Evolutionary conservation across 257 asterid genomes (phyloP).

Genomic region (Rauvolfia tetraphylla): DNA sequence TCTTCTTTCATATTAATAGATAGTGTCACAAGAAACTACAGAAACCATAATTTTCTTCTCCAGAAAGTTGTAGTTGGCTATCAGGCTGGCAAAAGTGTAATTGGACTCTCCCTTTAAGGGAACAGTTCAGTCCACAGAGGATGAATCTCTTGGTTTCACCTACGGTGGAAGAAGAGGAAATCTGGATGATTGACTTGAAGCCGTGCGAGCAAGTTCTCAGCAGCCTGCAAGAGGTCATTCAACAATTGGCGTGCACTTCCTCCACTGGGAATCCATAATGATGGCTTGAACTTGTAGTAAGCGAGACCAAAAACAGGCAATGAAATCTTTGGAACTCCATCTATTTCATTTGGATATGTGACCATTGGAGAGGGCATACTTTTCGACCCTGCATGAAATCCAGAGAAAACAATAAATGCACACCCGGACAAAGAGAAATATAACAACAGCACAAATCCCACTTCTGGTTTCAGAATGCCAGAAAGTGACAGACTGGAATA

Average conservation of each 20-base stretch:
- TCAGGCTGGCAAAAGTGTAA: not conserved
- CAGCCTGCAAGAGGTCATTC: constrained; percentile 57
- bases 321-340: constrained; percentile 48
- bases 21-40: constrained; percentile 2
- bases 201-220: constrained; percentile 56
- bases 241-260: constrained; percentile 52
- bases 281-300: constrained; percentile 61
- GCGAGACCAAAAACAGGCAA: constrained; percentile 89
- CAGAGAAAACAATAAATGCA: not conserved
- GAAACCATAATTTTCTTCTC: not conserved
- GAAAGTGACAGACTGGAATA: not conserved
- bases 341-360: constrained; percentile 45
- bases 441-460: not conserved
- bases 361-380: constrained; percentile 38
- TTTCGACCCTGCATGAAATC: constrained; percentile 47
- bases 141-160: constrained; percentile 28
- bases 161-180: constrained; percentile 74
- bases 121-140: constrained; percentile 1
- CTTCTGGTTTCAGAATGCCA: not conserved
- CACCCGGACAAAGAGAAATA: not conserved
- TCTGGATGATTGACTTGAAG: constrained; percentile 82
- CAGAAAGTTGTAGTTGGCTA: constrained; percentile 3
- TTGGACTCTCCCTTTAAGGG: not conserved
- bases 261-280: constrained; percentile 67
- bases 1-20: not conserved